A percentile compares a stretch with the other conserved stretches of the same genome.
Conservation (phyloP, 495 filamentous ascomycete species). For the Aspergillus indologenus region DNA sequence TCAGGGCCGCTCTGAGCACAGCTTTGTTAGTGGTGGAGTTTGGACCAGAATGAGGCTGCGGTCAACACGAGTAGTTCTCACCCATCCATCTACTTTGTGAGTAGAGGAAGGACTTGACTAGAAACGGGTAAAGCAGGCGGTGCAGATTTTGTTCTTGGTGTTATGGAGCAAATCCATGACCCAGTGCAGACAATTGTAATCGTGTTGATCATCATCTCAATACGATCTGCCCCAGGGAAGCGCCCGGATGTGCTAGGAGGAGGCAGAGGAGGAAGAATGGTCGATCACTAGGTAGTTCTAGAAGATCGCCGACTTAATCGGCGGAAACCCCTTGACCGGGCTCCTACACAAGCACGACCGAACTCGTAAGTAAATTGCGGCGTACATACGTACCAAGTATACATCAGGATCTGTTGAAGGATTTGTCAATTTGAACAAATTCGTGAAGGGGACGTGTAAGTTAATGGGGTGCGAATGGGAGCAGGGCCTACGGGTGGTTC, state of each 20-base stretch:
- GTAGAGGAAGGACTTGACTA: background rate
- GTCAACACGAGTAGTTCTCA: background rate
- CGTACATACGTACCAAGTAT: no score
- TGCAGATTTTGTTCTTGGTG: background rate
- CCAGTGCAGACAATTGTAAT: background rate
- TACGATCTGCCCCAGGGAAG: background rate
- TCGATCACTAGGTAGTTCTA: background rate
- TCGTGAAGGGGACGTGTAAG: no score
- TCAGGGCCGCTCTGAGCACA: background rate
- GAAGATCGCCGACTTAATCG: background rate
- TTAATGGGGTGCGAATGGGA: no score
- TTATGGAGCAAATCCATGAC: background rate
- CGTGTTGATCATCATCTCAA: constrained; percentile 3
- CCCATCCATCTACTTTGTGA: no score
- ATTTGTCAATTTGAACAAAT: no score
- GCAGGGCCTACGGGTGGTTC: no score
- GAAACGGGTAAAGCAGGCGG: background rate
- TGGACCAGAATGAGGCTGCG: background rate
- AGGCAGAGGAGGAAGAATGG: background rate
- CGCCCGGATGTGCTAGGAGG: background rate
- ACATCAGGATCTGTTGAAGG: no score
- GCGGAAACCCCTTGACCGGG: no score
- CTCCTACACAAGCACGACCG: no score
- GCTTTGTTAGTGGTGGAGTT: background rate
- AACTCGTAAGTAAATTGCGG: no score